Evolutionary conservation across 257 asterid genomes (phyloP).

Genomic region (Jacaranda mimosifolia): DNA sequence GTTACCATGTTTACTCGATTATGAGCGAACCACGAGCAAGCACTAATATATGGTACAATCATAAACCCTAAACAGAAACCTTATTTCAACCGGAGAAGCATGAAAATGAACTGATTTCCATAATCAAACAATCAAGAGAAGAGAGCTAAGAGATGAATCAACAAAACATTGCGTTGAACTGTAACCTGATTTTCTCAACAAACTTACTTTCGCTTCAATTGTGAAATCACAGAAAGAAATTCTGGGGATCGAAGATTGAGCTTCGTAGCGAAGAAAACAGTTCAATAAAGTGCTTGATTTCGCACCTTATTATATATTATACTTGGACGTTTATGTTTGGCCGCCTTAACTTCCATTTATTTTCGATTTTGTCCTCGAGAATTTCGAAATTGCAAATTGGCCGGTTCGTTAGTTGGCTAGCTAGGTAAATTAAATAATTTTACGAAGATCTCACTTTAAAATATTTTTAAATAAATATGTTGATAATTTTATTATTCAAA

Average conservation of each 20-base stretch:
- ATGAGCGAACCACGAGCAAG: not conserved
- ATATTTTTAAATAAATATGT: not conserved
- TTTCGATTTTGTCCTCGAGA: not conserved
- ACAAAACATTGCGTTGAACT: not conserved
- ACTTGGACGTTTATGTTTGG: not conserved
- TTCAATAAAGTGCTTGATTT: not conserved
- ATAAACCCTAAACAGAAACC: slow-evolving; percentile 19
- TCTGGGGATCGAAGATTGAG: slow-evolving; percentile 24
- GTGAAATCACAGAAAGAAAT: not conserved
- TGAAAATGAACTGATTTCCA: slow-evolving; percentile 4
- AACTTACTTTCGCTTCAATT: slow-evolving; percentile 23
- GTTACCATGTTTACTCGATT: not conserved
- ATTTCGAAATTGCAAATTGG: not conserved
- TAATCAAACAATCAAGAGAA: not conserved
- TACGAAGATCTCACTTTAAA: not conserved
- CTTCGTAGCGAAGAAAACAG: slow-evolving; percentile 28
- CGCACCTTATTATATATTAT: not conserved
- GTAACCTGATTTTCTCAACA: no score
- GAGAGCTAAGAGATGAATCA: not conserved
- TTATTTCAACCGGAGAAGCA: not conserved
- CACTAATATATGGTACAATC: not conserved
- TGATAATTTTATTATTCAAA: not conserved
- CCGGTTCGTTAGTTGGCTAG: not conserved
- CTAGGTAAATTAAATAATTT: not conserved
- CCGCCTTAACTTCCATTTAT: slow-evolving; percentile 6